These are phyloP conservation scores for Russula virescens DNA, from an alignment of 768 basidiomycete genomes.

Conservation along the genomic window DNA sequence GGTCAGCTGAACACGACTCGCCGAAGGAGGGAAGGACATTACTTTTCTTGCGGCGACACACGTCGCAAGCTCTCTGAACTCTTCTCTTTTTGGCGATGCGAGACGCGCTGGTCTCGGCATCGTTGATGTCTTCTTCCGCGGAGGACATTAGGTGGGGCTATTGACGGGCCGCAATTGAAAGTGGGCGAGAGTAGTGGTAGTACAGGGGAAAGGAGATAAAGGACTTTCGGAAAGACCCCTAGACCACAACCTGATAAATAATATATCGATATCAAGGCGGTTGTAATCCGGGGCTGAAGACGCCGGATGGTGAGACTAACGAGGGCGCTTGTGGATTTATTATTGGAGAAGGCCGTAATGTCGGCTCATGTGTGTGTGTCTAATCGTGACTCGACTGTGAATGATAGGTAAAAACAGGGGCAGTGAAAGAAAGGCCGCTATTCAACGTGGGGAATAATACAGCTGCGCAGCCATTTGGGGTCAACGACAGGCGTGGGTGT, in stretches of 20 bases:
- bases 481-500: no score
- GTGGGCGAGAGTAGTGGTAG: background rate
- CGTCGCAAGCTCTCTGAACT: slow-evolving; percentile 76
- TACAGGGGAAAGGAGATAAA: background rate
- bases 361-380: background rate
- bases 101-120: slow-evolving; percentile 33
- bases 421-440: no score
- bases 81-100: slow-evolving; percentile 58
- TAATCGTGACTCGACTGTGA: slow-evolving; percentile 1
- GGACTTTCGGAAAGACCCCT: slow-evolving; percentile 17
- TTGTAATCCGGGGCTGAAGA: background rate
- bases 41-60: slow-evolving; percentile 83
- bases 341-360: background rate
- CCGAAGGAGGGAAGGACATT: slow-evolving; percentile 22
- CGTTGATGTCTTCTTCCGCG: slow-evolving; percentile 57
- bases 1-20: slow-evolving; percentile 10
- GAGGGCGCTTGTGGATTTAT: no score
- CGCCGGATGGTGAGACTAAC: slow-evolving; percentile 8
- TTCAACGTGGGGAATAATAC: no score
- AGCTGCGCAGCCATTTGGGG: background rate
- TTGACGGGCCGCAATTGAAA: background rate
- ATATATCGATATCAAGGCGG: background rate
- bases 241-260: background rate
- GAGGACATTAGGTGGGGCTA: slow-evolving; percentile 46
- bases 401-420: background rate